Conservation (phyloP, 768 basidiomycete genomes). For the Gautieria morchelliformis region DNA sequence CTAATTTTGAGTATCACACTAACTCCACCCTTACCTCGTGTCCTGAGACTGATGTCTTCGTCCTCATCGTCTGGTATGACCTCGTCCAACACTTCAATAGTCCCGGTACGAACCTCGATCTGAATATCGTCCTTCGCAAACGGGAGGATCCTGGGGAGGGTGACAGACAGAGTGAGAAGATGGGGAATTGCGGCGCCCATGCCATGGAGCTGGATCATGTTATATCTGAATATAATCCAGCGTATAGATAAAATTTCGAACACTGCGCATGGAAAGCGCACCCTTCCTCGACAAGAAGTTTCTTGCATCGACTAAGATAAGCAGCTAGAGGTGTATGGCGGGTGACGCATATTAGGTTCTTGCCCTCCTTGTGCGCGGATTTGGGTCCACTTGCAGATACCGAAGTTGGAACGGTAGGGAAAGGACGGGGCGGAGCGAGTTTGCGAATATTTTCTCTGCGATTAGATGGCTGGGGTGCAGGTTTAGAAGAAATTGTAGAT, state of each 20-base stretch:
- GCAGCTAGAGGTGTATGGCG: constrained; percentile 63
- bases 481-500: neutral
- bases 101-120: constrained; percentile 55
- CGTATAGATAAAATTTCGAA: neutral
- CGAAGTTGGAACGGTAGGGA: constrained; percentile 64
- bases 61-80: constrained; percentile 66
- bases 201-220: constrained; percentile 63
- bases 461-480: neutral
- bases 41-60: constrained; percentile 49
- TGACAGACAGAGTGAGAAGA: constrained; percentile 56
- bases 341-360: constrained; percentile 71
- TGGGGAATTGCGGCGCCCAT: constrained; percentile 89
- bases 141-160: constrained; percentile 66
- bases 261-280: constrained; percentile 22
- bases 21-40: constrained; percentile 63
- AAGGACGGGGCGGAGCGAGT: constrained; percentile 65
- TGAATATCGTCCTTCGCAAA: constrained; percentile 53
- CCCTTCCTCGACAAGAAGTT: constrained; percentile 64
- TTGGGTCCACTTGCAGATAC: constrained; percentile 74
- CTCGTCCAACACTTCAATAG: constrained; percentile 71
- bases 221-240: constrained; percentile 39
- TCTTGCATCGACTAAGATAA: constrained; percentile 73
- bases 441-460: constrained; percentile 40
- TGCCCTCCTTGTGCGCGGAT: constrained; percentile 70
- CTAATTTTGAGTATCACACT: constrained; percentile 43